Percentiles rank a stretch among this genome's conserved stretches.
Conservation (phyloP, 208 protist genomes). For the Wallacemonas sp. region DNA sequence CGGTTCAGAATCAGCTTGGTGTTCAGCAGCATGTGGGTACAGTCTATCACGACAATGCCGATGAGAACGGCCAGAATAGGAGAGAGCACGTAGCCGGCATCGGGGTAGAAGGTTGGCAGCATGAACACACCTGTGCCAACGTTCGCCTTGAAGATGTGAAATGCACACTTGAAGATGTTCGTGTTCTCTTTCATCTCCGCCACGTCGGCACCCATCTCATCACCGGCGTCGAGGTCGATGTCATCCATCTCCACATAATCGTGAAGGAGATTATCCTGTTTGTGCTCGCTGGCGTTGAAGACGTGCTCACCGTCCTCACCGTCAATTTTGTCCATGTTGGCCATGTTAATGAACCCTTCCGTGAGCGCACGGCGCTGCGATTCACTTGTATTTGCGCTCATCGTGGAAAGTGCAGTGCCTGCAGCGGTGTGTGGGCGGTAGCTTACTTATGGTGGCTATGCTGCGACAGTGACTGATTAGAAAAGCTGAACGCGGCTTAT, state of each 20-base stretch:
- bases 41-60: conserved; percentile 64
- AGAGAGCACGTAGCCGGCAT: conserved; percentile 61
- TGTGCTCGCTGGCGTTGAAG: neutral
- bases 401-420: no score
- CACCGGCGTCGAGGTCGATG: conserved; percentile 2
- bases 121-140: conserved; percentile 82
- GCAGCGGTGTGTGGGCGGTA: no score
- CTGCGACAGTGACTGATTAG: no score
- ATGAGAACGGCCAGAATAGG: conserved; percentile 47
- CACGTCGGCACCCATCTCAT: conserved; percentile 14
- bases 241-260: conserved; percentile 43
- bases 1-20: conserved; percentile 69
- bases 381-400: conserved; percentile 15
- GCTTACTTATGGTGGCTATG: no score
- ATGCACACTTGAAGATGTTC: conserved; percentile 65
- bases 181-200: conserved; percentile 57
- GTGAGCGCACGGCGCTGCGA: conserved; percentile 25
- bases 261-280: conserved; percentile 7
- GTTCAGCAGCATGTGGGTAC: conserved; percentile 55
- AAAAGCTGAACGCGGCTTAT: no score
- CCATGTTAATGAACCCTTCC: conserved; percentile 41
- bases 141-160: conserved; percentile 90
- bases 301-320: conserved; percentile 13
- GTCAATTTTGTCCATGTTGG: conserved; percentile 18
- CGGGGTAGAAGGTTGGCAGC: conserved; percentile 74